Conservation (phyloP, 2,329 filamentous ascomycete species). For the Dryadomyces quercivorus region DNA sequence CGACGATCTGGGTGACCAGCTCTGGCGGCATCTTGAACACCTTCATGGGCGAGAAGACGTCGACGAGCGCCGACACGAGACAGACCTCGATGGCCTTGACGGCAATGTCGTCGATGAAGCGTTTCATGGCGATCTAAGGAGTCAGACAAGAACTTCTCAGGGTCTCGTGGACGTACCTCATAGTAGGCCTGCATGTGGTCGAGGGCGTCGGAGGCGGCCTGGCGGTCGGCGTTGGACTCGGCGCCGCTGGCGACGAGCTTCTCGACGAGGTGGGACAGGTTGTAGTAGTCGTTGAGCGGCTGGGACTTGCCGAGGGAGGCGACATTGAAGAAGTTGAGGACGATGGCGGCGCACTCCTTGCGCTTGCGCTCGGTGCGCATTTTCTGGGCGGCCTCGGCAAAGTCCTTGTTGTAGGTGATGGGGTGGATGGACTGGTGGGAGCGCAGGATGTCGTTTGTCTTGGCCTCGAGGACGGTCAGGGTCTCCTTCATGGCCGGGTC, state of each 20-base stretch:
- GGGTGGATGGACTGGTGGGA: constrained; percentile 20
- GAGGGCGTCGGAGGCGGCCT: constrained; percentile 24
- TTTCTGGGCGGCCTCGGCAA: constrained; percentile 22
- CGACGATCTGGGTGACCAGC: constrained; percentile 24
- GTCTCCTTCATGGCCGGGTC: constrained; percentile 14
- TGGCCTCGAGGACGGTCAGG: constrained; percentile 10
- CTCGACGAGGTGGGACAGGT: neutral
- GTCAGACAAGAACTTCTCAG: too few species aligned
- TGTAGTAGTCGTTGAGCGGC: neutral
- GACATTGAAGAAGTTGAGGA: neutral
- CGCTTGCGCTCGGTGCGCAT: constrained; percentile 9
- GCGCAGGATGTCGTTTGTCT: constrained; percentile 17
- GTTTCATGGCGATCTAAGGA: constrained; percentile 16
- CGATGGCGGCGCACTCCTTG: neutral
- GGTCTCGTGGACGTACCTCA: constrained; percentile 19
- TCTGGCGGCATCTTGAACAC: constrained; percentile 24
- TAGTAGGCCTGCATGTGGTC: constrained; percentile 33
- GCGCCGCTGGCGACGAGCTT: neutral
- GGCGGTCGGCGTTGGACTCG: constrained; percentile 23
- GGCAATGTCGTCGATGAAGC: constrained; percentile 16
- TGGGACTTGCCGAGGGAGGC: neutral
- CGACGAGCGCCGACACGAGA: constrained; percentile 19
- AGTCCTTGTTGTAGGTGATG: constrained; percentile 27
- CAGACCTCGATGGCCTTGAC: constrained; percentile 15
- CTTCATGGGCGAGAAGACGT: constrained; percentile 26